A percentile compares a stretch with the other conserved stretches of the same genome.
Conservation (phyloP, 164 flowering plant genomes). For the Dillenia suffruticosa region DNA sequence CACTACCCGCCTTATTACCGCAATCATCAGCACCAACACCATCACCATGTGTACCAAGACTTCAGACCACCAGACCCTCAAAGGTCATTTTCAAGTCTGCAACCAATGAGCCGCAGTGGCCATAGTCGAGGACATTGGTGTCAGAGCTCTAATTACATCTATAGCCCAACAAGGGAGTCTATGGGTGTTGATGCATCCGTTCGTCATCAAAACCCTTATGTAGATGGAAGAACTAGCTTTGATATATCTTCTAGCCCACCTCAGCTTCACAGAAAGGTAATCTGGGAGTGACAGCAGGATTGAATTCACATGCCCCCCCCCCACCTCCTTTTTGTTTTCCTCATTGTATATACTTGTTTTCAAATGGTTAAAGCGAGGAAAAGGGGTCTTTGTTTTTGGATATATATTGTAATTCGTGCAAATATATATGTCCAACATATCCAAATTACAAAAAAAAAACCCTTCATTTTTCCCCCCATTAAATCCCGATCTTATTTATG, state of each 20-base stretch:
- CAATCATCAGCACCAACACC: background rate
- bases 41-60: background rate
- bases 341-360: no score
- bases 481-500: no score
- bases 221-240: conserved; percentile 4
- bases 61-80: background rate
- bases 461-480: no score
- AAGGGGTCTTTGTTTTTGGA: no score
- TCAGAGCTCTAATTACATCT: background rate
- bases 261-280: background rate
- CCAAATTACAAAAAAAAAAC: no score
- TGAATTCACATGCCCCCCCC: no score
- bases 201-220: background rate
- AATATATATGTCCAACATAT: no score
- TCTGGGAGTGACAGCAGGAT: background rate
- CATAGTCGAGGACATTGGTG: conserved; percentile 1
- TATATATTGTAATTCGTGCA: no score
- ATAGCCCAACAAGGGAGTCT: conserved; percentile 1
- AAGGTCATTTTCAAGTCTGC: background rate
- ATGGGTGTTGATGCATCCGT: background rate
- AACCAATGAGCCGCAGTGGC: conserved; percentile 7
- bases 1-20: background rate
- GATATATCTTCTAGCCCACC: conserved; percentile 1
- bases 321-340: no score
- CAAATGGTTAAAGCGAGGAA: no score